Percentiles rank a stretch among this genome's conserved stretches.
Evolutionary conservation across 495 filamentous ascomycete species (phyloP).

Genomic region (Trichoderma parareesei): DNA sequence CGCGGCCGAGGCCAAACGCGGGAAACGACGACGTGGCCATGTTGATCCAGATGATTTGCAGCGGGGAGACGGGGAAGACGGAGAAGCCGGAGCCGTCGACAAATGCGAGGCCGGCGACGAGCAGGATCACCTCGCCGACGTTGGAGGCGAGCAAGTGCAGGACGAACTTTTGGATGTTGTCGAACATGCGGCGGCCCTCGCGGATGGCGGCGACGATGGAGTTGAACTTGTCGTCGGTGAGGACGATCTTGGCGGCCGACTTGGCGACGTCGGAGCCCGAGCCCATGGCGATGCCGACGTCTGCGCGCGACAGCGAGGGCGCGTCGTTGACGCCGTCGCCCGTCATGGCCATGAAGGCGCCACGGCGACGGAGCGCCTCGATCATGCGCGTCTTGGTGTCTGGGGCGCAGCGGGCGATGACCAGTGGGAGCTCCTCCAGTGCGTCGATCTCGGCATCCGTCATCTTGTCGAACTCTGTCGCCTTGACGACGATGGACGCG

Average conservation of each 20-base stretch:
- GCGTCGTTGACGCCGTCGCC: constrained; percentile 84
- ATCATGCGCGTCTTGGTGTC: constrained; percentile 64
- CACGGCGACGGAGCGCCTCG: constrained; percentile 55
- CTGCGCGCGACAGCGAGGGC: constrained; percentile 66
- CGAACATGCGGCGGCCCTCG: constrained; percentile 66
- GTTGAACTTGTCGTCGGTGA: constrained; percentile 86
- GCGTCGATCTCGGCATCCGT: constrained; percentile 51
- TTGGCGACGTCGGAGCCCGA: constrained; percentile 87
- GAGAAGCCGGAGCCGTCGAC: constrained; percentile 55
- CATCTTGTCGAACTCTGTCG: constrained; percentile 55
- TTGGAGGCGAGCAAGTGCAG: constrained; percentile 67
- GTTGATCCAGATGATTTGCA: constrained; percentile 74
- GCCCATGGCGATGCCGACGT: constrained; percentile 84
- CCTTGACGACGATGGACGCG: constrained; percentile 52
- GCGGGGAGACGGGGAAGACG: constrained; percentile 66
- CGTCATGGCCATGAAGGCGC: constrained; percentile 53
- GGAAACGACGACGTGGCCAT: constrained; percentile 69
- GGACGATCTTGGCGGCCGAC: constrained; percentile 76
- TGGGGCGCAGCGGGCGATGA: constrained; percentile 58
- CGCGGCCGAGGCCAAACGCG: constrained; percentile 66
- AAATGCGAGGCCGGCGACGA: constrained; percentile 66
- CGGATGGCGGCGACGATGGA: constrained; percentile 67
- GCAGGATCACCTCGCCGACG: constrained; percentile 63
- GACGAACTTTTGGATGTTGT: constrained; percentile 78
- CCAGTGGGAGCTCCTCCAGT: constrained; percentile 50